Base-by-base conservation (phyloP, 805 yeast species). In the Hanseniaspora hatyaiensis region DNA sequence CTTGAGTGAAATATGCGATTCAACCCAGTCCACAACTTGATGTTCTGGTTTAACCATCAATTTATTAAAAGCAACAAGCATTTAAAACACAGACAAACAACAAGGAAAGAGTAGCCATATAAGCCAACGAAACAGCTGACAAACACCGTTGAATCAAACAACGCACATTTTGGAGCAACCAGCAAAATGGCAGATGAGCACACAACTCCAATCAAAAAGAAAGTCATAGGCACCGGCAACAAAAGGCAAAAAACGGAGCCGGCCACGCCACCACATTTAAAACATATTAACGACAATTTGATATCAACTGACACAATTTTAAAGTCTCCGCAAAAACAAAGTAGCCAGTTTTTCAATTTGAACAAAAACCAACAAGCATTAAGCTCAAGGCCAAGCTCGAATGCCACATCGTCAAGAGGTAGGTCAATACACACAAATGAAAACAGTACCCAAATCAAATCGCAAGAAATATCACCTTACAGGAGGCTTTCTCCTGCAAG, bases 321-420 rank as follows among this genome's bases (percentile, higher is more conserved):
- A 13, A 42, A 34, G 20, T 49, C 51, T 11, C 51, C 51, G 3
- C 37, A 34, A n/a, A 49, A 49, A 32, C 46, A 49, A 39, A 49
- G 48, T 20, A 40, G 46, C 34, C 37, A 40, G 11, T 28, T 29
- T 24, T 41, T 40, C n/a, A 40, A 34, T 6, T 30, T 15, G 8
- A 15, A 19, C 13, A 20, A 19, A 5, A 28, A 5, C 19, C 38
- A 37, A 13, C 24, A 31, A n/a, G 15, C 22, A 15, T 15, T 11
- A 6, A 42, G 16, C 6, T 16, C 19, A 18, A 22, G 30, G 30
- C 31, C 33, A 12, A 23, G n/a, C 11, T 24, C 12, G 15, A 34
- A 31, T n/a, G 13, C 18, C 18, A 29, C 33, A 9, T 29, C 26
- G 6, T 20, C 28, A 28, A 32, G 47, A 37, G 48, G 42, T 4